Conservation (phyloP, 768 basidiomycete genomes). For the Boletus sp. region DNA sequence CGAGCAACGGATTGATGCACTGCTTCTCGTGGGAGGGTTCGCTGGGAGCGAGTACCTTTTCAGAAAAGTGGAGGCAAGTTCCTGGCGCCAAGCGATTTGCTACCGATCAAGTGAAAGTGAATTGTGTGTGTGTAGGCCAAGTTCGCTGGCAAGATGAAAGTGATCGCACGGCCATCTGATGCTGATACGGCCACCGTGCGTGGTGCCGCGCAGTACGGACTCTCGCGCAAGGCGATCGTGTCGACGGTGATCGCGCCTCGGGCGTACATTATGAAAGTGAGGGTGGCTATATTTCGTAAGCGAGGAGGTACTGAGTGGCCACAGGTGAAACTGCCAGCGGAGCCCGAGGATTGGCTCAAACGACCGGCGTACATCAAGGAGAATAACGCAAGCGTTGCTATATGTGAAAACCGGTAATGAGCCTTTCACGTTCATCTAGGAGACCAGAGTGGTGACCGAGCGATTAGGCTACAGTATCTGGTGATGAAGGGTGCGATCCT, state of each 20-base stretch:
- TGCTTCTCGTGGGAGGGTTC: conserved; percentile 89
- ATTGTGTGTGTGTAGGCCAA: conserved; percentile 46
- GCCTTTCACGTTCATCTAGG: conserved; percentile 9
- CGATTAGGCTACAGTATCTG: conserved; percentile 73
- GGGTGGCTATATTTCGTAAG: conserved; percentile 10
- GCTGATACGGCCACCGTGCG: conserved; percentile 86
- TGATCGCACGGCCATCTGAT: conserved; percentile 81
- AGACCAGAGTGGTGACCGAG: conserved; percentile 14
- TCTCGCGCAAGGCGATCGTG: conserved; percentile 71
- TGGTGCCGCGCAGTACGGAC: conserved; percentile 85
- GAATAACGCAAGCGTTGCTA: conserved; percentile 71
- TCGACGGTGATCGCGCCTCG: conserved; percentile 80
- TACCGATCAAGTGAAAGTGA: conserved; percentile 9
- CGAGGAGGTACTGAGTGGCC: not conserved
- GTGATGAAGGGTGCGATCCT: conserved; percentile 85
- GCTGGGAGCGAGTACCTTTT: conserved; percentile 84
- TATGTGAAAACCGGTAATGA: conserved; percentile 78
- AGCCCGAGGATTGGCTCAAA: conserved; percentile 77
- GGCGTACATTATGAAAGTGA: conserved; percentile 83
- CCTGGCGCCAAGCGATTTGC: not conserved
- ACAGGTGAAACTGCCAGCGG: conserved; percentile 85
- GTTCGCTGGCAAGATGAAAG: conserved; percentile 61
- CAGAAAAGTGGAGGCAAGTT: conserved; percentile 67
- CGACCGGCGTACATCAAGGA: conserved; percentile 81
- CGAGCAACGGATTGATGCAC: conserved; percentile 72